Base-by-base conservation (phyloP, 2,329 filamentous ascomycete species). In the Lojkania enalia region DNA sequence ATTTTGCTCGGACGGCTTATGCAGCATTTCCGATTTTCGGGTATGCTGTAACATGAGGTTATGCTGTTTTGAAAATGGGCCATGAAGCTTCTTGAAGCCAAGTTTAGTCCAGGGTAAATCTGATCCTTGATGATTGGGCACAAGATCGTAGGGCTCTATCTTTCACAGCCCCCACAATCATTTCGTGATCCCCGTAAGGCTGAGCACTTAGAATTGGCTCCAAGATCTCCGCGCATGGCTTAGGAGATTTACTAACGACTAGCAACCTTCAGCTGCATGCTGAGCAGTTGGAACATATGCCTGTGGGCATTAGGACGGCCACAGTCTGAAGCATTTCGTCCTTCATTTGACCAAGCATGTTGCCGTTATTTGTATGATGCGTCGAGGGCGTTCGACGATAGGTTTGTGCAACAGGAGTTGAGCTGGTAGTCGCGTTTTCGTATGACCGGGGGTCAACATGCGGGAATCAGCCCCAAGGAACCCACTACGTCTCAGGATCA, bases 161-260 rank as follows among this genome's bases (percentile, higher is more conserved):
- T n/a, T n/a, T n/a, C n/a, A n/a, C n/a, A n/a, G n/a, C n/a, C n/a
- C n/a, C n/a, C n/a, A n/a, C n/a, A n/a, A n/a, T n/a, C n/a, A 33
- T 33, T 9, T 9, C 9, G 30, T 7, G 33, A 6, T 5, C 38
- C 19, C 30, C 23, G 27, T 39, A 44, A 39, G 42, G 46, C 46
- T 49, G 37, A 30, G 27, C 19, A 23, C n/a, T 23, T 42, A 31
- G 39, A n/a, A 49, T 49, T 49, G 23, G 31, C 18, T 20, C n/a
- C 39, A 20, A 25, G 18, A n/a, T 18, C 39, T 6, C 11, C 20
- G 12, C 20, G 20, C n/a, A 39, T 47, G 42, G 44, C 23, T 31
- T 39, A 39, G 9, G 6, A 12, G 7, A 9, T 33, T n/a, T n/a
- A n/a, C n/a, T n/a, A n/a, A n/a, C n/a, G 13, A 9, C 14, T 32